Base-by-base conservation (phyloP, 2,329 filamentous ascomycete genomes). In the Neofusicoccum sp. region DNA sequence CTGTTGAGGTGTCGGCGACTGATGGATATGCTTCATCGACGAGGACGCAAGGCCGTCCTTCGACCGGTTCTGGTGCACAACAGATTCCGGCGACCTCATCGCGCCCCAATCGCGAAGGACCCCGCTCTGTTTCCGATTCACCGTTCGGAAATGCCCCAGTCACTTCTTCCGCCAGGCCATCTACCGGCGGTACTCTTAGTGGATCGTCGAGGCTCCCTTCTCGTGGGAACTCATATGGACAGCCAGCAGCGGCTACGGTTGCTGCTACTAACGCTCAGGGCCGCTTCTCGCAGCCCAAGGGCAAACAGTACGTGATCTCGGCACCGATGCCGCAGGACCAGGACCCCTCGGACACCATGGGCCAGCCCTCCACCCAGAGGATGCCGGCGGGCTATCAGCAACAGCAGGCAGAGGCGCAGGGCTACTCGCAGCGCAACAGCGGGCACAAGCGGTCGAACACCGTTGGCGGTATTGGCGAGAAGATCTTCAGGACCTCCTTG, bases 251-350 rank as follows among this genome's bases (percentile, higher is more conserved):
- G 60, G 93, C 95, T 31, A 86, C 91, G 49, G 88, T 97, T 63
- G 92, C 92, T 51, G 88, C 89, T 67, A 95, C 92, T 57, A 96
- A 95, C 74, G 92, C 85, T 3, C 90, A 96, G 73, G 93, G 92
- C 64, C 89, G 89, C 64, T 91, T 98, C 68, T 90, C 95, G 65
- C 93, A 96, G 77, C 82, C 75, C 65, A 85, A 83, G 73, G 79
- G 82, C 65, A 85, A 88, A 69, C 86, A 85, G 65, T 91, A 92
- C 71, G 84, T 85, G 53, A 91, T 93, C 33, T 89, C 89, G 20
- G 81, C 85, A 57, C 84, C 87, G 12, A 83, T 88, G 51, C 78
- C 84, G 33, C 84, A 86, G 65, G 79, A 84, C 33, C 75, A 80
- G n/a, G 48, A 44, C 9, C 48, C 41, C 1, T 69, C 76, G 3